Conservation (phyloP, 106 monocot genomes). For the Triglochin maritima region DNA sequence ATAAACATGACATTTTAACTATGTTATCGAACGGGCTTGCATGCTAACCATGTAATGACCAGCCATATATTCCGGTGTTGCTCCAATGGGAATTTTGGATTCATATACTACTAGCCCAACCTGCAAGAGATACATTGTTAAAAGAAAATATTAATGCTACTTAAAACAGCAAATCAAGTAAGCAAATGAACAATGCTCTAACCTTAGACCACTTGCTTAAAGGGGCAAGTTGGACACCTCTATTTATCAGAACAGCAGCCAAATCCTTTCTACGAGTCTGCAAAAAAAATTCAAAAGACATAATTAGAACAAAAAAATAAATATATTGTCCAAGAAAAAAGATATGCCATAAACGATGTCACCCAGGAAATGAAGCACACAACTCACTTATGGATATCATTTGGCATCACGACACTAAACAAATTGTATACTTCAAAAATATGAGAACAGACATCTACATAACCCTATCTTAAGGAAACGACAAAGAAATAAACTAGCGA, state of each 20-base stretch:
- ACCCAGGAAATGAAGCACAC: too few species aligned
- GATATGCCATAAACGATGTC: too few species aligned
- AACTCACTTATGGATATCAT: too few species aligned
- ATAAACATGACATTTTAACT: too few species aligned
- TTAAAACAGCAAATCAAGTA: background rate
- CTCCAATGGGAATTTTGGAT: slow-evolving; percentile 77
- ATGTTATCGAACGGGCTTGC: too few species aligned
- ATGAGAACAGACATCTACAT: too few species aligned
- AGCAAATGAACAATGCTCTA: background rate
- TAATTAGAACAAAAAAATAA: background rate
- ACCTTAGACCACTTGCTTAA: slow-evolving; percentile 99
- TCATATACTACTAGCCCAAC: slow-evolving; percentile 93
- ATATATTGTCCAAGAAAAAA: background rate
- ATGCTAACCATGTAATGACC: slow-evolving; percentile 83
- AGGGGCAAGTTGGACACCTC: slow-evolving; percentile 82
- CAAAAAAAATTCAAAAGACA: background rate
- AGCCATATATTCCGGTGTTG: slow-evolving; percentile 88
- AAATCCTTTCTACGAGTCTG: slow-evolving; percentile 92
- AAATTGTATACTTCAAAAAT: too few species aligned
- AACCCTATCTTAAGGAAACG: too few species aligned
- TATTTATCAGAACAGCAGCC: slow-evolving; percentile 65
- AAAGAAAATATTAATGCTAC: background rate
- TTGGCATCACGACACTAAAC: too few species aligned
- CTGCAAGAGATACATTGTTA: slow-evolving; percentile 24
- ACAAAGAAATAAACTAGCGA: slow-evolving; percentile 2